Conservation (phyloP, 331 rosid genomes). For the Malus hybrid region DNA sequence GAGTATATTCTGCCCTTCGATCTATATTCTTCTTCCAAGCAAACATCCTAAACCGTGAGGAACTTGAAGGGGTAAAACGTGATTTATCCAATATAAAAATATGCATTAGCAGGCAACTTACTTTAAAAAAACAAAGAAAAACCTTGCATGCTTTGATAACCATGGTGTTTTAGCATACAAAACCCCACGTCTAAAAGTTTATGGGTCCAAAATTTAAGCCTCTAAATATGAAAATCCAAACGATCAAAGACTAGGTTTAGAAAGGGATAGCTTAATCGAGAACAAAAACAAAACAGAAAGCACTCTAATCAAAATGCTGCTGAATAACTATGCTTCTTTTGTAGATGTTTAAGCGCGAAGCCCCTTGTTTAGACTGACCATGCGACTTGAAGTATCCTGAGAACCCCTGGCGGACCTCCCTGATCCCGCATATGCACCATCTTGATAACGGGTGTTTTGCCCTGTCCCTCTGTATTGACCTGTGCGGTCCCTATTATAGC, state of each 20-base stretch:
- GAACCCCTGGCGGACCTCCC: constrained; percentile 47
- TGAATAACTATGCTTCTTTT: neutral
- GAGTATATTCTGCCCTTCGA: too few relatives aligned
- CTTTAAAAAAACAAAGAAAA: neutral
- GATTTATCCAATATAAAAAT: neutral
- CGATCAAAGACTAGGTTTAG: neutral
- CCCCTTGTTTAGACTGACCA: constrained; percentile 71
- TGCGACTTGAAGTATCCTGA: constrained; percentile 61
- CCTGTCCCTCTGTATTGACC: constrained; percentile 46
- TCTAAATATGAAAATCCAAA: neutral
- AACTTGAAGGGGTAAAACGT: too few relatives aligned
- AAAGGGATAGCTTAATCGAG: neutral
- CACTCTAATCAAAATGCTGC: neutral
- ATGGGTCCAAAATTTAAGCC: neutral
- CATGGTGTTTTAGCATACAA: neutral
- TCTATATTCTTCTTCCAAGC: too few relatives aligned
- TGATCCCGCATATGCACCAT: constrained; percentile 5
- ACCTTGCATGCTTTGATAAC: neutral
- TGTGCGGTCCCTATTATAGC: constrained; percentile 53
- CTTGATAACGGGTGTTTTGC: constrained; percentile 29
- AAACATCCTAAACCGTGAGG: too few relatives aligned
- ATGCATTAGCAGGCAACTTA: neutral
- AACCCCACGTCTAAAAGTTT: neutral
- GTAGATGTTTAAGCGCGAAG: constrained; percentile 31
- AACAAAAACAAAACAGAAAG: neutral